Evolutionary conservation across 768 basidiomycete species (phyloP).

Genomic region (Cytidiella melzeri): DNA sequence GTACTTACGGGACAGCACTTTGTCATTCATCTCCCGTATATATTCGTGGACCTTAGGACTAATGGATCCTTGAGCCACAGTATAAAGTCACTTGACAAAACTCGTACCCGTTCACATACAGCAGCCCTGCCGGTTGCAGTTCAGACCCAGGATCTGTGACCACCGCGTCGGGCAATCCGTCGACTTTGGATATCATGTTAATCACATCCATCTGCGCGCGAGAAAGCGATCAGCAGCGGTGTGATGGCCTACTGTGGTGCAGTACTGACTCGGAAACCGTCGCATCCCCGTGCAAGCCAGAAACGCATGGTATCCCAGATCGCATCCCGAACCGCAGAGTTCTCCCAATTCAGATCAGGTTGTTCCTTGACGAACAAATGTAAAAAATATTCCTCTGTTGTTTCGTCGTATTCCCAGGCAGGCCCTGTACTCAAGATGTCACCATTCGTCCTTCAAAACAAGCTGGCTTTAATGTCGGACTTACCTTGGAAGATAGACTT

Average conservation of each 20-base stretch:
- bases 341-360: slow-evolving; percentile 78
- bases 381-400: slow-evolving; percentile 65
- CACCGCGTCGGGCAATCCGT: slow-evolving; percentile 61
- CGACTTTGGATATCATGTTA: slow-evolving; percentile 58
- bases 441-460: background rate
- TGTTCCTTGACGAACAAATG: slow-evolving; percentile 63
- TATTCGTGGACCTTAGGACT: slow-evolving; percentile 66
- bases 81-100: background rate
- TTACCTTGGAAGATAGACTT: slow-evolving; percentile 56
- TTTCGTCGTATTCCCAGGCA: slow-evolving; percentile 65
- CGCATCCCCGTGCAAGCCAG: slow-evolving; percentile 70
- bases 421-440: slow-evolving; percentile 38
- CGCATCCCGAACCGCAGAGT: slow-evolving; percentile 44
- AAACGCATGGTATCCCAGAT: slow-evolving; percentile 63
- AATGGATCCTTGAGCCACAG: slow-evolving; percentile 8
- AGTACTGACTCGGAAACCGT: slow-evolving; percentile 61
- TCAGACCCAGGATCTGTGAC: slow-evolving; percentile 43
- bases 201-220: slow-evolving; percentile 58
- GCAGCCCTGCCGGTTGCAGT: slow-evolving; percentile 47
- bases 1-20: slow-evolving; percentile 53
- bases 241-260: too few species aligned
- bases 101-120: slow-evolving; percentile 55
- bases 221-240: background rate
- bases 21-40: slow-evolving; percentile 56
- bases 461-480: background rate